Evolutionary conservation across 768 basidiomycete species (phyloP).

Genomic region (Sporobolomyces phaffii): DNA sequence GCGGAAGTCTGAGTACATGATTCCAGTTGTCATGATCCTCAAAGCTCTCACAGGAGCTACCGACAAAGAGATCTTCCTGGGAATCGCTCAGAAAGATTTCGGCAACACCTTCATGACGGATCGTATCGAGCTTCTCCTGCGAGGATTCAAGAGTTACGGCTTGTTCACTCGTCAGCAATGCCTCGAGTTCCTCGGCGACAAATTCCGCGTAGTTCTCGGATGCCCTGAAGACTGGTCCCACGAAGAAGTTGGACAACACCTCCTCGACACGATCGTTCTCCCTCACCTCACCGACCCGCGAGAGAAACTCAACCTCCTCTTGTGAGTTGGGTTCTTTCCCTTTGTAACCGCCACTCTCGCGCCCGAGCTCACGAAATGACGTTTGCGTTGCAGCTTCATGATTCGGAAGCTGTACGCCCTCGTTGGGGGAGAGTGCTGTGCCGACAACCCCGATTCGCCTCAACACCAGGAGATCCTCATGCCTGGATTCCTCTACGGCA

Average conservation of each 20-base stretch:
- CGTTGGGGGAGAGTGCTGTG: constrained; percentile 79
- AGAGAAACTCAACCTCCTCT: constrained; percentile 89
- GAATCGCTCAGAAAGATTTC: constrained; percentile 92
- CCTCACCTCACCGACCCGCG: constrained; percentile 80
- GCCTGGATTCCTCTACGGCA: constrained; percentile 83
- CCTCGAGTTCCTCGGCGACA: constrained; percentile 89
- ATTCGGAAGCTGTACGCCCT: constrained; percentile 86
- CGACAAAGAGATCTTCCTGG: constrained; percentile 94
- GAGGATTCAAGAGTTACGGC: constrained; percentile 90
- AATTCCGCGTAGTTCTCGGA: constrained; percentile 84
- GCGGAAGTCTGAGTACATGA: constrained; percentile 96
- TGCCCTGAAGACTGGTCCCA: constrained; percentile 92
- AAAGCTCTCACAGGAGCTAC: constrained; percentile 86
- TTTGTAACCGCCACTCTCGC: background rate
- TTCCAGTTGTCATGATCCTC: constrained; percentile 92
- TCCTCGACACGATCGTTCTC: constrained; percentile 76
- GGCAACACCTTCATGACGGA: constrained; percentile 96
- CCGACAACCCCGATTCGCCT: constrained; percentile 97
- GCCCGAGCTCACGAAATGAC: background rate
- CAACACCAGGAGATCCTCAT: constrained; percentile 96
- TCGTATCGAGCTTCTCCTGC: constrained; percentile 84
- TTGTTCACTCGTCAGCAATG: constrained; percentile 84
- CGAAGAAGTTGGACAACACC: constrained; percentile 67
- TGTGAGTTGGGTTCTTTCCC: constrained; percentile 59
- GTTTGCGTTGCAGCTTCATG: constrained; percentile 71